These are phyloP conservation scores for Leucocoprinus sp. DNA, from an alignment of 768 basidiomycete genomes.

Conservation along the genomic window DNA sequence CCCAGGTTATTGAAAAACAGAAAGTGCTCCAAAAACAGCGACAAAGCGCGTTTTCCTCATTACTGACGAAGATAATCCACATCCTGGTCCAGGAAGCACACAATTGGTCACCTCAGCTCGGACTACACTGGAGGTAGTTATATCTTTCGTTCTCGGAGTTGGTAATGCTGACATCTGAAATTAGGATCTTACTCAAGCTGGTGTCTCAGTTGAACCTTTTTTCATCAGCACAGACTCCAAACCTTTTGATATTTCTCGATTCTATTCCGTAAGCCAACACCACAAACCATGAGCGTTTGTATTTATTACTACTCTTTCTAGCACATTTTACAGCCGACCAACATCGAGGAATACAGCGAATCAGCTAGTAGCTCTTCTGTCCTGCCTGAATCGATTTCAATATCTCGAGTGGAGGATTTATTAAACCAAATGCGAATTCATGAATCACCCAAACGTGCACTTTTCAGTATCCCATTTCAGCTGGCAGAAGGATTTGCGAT, in stretches of 20 bases:
- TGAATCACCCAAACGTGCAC: slow-evolving; percentile 75
- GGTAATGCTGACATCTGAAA: background rate
- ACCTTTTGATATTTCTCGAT: slow-evolving; percentile 64
- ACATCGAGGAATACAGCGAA: slow-evolving; percentile 47
- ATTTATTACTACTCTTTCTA: slow-evolving; percentile 17
- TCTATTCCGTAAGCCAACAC: slow-evolving; percentile 58
- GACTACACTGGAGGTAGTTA: slow-evolving; percentile 58
- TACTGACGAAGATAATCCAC: slow-evolving; percentile 83
- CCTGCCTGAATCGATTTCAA: slow-evolving; percentile 64
- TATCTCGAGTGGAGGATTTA: slow-evolving; percentile 70
- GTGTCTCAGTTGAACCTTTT: slow-evolving; percentile 78
- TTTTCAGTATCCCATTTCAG: slow-evolving; percentile 75
- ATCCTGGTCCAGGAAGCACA: slow-evolving; percentile 42
- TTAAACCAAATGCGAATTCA: slow-evolving; percentile 74
- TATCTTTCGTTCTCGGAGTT: background rate
- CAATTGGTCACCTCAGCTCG: slow-evolving; percentile 62
- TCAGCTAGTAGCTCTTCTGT: slow-evolving; percentile 32
- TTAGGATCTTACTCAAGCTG: slow-evolving; percentile 77
- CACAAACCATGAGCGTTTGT: background rate
- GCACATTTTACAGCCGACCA: slow-evolving; percentile 53
- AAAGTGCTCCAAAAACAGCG: slow-evolving; percentile 77
- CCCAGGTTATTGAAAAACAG: background rate
- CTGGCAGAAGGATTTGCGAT: slow-evolving; percentile 69
- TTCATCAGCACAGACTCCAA: slow-evolving; percentile 69
- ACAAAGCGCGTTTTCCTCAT: slow-evolving; percentile 92